Percentiles rank a stretch among this genome's conserved stretches.
These are phyloP conservation scores for Mycena vulgaris DNA, from an alignment of 768 basidiomycete genomes.

Conservation along the genomic window DNA sequence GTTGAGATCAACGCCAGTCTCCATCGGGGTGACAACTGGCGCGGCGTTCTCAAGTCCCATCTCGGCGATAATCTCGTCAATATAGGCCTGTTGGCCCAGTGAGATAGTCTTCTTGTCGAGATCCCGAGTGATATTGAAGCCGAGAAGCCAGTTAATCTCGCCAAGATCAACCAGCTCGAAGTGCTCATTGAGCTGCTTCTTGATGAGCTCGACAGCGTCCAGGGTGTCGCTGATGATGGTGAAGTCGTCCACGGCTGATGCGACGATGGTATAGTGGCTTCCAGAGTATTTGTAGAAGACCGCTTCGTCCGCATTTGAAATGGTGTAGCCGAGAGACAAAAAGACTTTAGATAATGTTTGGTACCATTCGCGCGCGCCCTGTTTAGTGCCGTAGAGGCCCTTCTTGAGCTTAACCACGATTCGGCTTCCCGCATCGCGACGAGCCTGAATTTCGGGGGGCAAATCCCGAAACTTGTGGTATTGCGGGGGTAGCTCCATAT, in stretches of 20 bases:
- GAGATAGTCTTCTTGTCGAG: slow-evolving; percentile 37
- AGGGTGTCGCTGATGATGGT: slow-evolving; percentile 43
- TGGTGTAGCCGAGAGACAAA: slow-evolving; percentile 20
- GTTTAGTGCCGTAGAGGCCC: slow-evolving; percentile 39
- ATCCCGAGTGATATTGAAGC: slow-evolving; percentile 44
- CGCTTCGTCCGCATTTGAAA: slow-evolving; percentile 33
- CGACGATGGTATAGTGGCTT: slow-evolving; percentile 32
- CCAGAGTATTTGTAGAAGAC: slow-evolving; percentile 33
- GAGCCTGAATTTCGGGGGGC: slow-evolving; percentile 31
- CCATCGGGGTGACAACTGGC: slow-evolving; percentile 42
- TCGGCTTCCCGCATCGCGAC: slow-evolving; percentile 57
- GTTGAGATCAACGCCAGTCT: slow-evolving; percentile 29
- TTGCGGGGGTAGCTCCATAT: slow-evolving; percentile 44
- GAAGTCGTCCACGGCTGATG: slow-evolving; percentile 42
- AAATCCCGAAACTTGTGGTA: slow-evolving; percentile 40
- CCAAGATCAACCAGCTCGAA: slow-evolving; percentile 45
- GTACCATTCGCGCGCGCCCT: slow-evolving; percentile 50
- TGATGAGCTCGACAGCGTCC: slow-evolving; percentile 35
- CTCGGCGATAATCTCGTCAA: slow-evolving; percentile 38
- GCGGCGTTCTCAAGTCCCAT: slow-evolving; percentile 39
- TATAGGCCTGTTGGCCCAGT: slow-evolving; percentile 44
- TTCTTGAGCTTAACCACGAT: slow-evolving; percentile 27
- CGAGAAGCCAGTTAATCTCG: slow-evolving; percentile 45
- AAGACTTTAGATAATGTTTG: slow-evolving; percentile 31
- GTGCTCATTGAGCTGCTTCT: slow-evolving; percentile 28